phyloP scores from a whole-genome alignment of 495 filamentous ascomycete genomes.

The Podospora pseudopauciseta region DNA sequence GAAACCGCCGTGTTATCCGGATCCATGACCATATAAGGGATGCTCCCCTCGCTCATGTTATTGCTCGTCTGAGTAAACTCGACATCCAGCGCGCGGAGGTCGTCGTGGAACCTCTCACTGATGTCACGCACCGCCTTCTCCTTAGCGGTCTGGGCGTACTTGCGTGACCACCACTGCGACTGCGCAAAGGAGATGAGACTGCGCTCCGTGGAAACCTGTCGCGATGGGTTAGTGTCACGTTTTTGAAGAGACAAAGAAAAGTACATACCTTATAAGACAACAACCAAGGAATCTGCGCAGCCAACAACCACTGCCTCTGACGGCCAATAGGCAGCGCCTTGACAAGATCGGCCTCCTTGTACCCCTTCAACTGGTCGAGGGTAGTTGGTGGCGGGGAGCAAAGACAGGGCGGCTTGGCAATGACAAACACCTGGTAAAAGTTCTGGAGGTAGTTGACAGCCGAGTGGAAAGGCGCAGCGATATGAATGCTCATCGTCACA shows the following conservation, averaged over 20 bases:
- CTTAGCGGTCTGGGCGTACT: conserved; percentile 16
- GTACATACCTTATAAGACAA: conserved; percentile 37
- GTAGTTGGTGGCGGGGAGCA: conserved; percentile 32
- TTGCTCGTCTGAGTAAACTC: conserved; percentile 24
- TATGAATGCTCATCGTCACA: conserved; percentile 59
- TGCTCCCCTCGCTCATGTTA: conserved; percentile 32
- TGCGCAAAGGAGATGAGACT: conserved; percentile 38
- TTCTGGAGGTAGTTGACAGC: conserved; percentile 51
- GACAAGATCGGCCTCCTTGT: conserved; percentile 37
- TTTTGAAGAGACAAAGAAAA: too few relatives aligned
- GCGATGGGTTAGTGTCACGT: conserved; percentile 13
- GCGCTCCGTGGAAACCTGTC: conserved; percentile 19
- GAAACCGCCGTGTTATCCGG: conserved; percentile 39
- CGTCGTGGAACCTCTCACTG: conserved; percentile 26
- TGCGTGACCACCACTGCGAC: conserved; percentile 31
- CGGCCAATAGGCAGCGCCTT: conserved; percentile 39
- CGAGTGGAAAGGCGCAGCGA: conserved; percentile 47
- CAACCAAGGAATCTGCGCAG: conserved; percentile 42
- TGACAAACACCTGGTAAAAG: conserved; percentile 47
- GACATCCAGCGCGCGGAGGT: conserved; percentile 26
- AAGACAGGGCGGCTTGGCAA: conserved; percentile 43
- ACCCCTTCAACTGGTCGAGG: conserved; percentile 24
- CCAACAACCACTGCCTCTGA: conserved; percentile 40
- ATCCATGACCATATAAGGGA: conserved; percentile 43
- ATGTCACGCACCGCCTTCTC: conserved; percentile 22